Conservation (phyloP, 2,329 filamentous ascomycete species). For the Cladosporium sp. region DNA sequence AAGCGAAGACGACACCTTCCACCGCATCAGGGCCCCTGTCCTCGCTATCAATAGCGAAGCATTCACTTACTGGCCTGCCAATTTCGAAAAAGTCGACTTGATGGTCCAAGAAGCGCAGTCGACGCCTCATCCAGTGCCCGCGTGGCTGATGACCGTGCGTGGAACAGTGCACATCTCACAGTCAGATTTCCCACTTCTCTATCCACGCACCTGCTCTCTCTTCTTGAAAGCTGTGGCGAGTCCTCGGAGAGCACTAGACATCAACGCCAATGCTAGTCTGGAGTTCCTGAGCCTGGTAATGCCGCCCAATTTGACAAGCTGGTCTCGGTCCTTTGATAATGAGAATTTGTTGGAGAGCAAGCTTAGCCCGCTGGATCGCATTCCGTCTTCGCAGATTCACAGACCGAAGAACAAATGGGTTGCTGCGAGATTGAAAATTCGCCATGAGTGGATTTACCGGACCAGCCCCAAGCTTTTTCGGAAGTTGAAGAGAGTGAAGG, state of each 20-base stretch:
- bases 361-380: conserved; percentile 36
- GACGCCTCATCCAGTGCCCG: conserved; percentile 30
- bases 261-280: conserved; percentile 60
- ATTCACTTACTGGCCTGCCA: conserved; percentile 66
- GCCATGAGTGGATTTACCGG: conserved; percentile 53
- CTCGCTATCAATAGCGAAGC: conserved; percentile 64
- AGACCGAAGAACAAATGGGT: conserved; percentile 55
- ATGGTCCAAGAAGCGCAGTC: conserved; percentile 56
- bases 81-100: conserved; percentile 55
- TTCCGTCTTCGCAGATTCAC: conserved; percentile 46
- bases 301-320: conserved; percentile 44
- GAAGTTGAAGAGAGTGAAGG: conserved; percentile 11
- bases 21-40: conserved; percentile 51
- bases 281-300: conserved; percentile 58
- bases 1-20: conserved; percentile 37
- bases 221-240: conserved; percentile 62
- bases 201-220: conserved; percentile 54
- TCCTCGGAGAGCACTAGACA: conserved; percentile 57
- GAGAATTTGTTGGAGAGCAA: conserved; percentile 44
- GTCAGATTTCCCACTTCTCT: conserved; percentile 63
- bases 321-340: conserved; percentile 49
- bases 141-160: conserved; percentile 45
- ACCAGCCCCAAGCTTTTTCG: conserved; percentile 40
- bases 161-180: conserved; percentile 64
- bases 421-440: conserved; percentile 54